These are phyloP conservation scores for Thymus mandschuricus DNA, from an alignment of 257 asterid species.

Conservation along the genomic window DNA sequence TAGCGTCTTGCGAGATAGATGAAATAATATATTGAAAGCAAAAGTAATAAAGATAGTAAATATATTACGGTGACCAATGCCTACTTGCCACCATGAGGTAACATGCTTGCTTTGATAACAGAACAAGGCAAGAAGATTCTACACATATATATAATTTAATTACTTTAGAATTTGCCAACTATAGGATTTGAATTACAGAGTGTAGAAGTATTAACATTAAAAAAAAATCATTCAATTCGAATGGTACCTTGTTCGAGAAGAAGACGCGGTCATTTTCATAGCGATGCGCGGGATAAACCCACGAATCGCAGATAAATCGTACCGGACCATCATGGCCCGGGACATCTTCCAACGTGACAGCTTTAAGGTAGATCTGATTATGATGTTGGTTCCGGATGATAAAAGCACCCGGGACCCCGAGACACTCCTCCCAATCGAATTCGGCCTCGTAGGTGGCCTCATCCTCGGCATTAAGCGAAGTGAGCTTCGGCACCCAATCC, in stretches of 20 bases:
- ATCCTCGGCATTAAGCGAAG: constrained; percentile 62
- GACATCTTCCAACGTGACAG: constrained; percentile 59
- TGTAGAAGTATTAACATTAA: no score
- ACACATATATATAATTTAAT: neutral
- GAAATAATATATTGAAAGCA: no score
- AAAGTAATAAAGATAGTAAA: no score
- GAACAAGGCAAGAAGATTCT: neutral
- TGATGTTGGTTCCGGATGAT: constrained; percentile 64
- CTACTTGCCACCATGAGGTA: no score
- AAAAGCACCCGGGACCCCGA: constrained; percentile 83
- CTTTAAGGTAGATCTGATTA: constrained; percentile 71
- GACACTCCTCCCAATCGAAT: constrained; percentile 72
- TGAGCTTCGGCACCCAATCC: constrained; percentile 59
- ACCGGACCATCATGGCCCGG: constrained; percentile 61
- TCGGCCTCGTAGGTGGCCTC: constrained; percentile 50
- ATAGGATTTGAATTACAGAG: no score
- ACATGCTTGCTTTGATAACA: no score
- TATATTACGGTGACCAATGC: no score
- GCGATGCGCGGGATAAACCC: constrained; percentile 77
- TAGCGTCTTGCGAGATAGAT: no score
- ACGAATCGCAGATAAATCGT: constrained; percentile 77
- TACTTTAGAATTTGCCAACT: neutral
- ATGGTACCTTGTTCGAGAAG: constrained; percentile 71
- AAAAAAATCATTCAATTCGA: neutral
- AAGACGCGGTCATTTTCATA: constrained; percentile 73